Evolutionary conservation across 2,329 filamentous ascomycete species (phyloP), one percentile per base, ranked within the genome.

Genomic region (Xylaria sp.): DNA sequence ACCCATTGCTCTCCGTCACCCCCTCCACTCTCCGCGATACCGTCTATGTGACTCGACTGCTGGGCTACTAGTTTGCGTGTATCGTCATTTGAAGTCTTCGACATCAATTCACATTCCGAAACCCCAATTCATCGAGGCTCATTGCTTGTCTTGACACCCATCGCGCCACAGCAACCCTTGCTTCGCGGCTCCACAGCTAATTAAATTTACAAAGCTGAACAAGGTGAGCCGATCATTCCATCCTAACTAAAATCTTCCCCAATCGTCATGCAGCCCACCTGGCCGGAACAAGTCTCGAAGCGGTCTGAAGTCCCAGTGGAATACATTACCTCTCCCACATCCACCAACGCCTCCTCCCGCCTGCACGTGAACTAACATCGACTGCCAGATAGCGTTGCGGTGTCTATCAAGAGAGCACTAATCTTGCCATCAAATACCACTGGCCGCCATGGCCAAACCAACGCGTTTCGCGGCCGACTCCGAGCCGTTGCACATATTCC

Each of bases 401-500:
- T 42, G 46, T 19, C 16, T 48, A 51, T 39, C 43, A 61, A 49
- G 50, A 52, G 38, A 49, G 44, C n/a, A n/a, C n/a, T 51, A 44
- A 26, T 44, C 40, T 38, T 39, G 13, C 39, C 20, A 18, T 38
- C 50, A 8, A 44, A 47, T 40, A 39, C 38, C 41, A 48, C 42
- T 56, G 77, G 79, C 76, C 76, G 70, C 60, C 52, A 84, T 84
- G 81, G 79, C 79, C 75, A 77, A 77, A 72, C 72, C 74, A 64
- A 74, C 78, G 69, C 77, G 74, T 64, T 77, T 77, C 57, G 64
- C 71, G 64, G 74, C 71, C 63, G 71, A 73, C 39, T 72, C 74
- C 57, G 77, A 81, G 70, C 74, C 78, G 44, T 69, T 82, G 38
- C 74, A 77, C 34, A 79, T 83, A 59, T 84, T 76, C 62, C 77